A percentile compares a stretch with the other conserved stretches of the same genome.
phyloP scores from a whole-genome alignment of 2,329 filamentous ascomycete species.

The Alternaria infectoria region DNA sequence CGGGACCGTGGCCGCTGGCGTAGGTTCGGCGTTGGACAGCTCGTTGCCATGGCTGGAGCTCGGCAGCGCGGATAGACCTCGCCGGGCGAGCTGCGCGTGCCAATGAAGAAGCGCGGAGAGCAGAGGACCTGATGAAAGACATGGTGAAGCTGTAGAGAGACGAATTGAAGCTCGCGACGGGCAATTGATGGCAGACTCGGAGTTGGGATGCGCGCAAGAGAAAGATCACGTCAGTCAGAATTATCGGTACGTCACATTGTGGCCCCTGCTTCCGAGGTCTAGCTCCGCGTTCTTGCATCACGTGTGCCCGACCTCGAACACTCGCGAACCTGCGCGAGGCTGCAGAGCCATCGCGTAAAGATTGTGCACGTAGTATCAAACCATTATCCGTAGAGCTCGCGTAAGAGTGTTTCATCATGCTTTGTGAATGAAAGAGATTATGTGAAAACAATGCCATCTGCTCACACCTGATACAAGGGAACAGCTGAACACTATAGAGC shows the following conservation, averaged over 20 bases:
- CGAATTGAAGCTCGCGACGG: slow-evolving; percentile 44
- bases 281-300: slow-evolving; percentile 2
- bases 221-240: slow-evolving; percentile 27
- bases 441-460: not conserved
- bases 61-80: slow-evolving; percentile 41
- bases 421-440: not conserved
- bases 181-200: slow-evolving; percentile 38
- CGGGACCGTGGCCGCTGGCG: slow-evolving; percentile 43
- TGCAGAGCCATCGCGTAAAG: not conserved
- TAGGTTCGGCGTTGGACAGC: slow-evolving; percentile 49
- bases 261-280: not conserved
- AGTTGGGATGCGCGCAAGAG: slow-evolving; percentile 15
- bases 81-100: slow-evolving; percentile 45
- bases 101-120: slow-evolving; percentile 47
- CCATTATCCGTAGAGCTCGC: not conserved
- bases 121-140: slow-evolving; percentile 47
- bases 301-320: not conserved
- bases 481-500: not conserved
- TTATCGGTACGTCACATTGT: slow-evolving; percentile 22
- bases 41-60: slow-evolving; percentile 48
- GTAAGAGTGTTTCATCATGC: not conserved
- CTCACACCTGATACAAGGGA: not conserved
- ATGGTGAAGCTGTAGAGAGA: slow-evolving; percentile 45
- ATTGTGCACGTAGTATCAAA: not conserved
- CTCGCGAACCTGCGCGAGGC: not conserved